Base-by-base conservation (phyloP, 1,284 basidiomycete genomes). In the Austroboletus niveus region DNA sequence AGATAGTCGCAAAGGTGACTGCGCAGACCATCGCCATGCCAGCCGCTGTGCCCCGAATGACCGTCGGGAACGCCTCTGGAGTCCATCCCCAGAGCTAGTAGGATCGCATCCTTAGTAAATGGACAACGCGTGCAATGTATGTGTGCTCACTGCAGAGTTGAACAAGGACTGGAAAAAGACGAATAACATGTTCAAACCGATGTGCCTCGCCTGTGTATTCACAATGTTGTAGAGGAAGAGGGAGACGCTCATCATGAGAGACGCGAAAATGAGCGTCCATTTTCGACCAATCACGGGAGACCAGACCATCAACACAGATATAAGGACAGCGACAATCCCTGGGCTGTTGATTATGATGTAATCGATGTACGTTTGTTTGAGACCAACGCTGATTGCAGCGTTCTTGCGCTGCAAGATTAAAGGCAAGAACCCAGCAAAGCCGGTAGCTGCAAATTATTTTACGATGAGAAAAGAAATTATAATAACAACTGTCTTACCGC, bases 331-430 rank as follows among this genome's bases (percentile, higher is more conserved):
- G 3, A 7, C 48, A 8, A 60, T 39, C 5, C 56, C 57, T 0
- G 58, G 58, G 14, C 45, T 39, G n/a, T 49, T 49, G 6, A 52
- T 11, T 43, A 54, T 60, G 8, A 59, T n/a, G 17, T 59, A 58
- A n/a, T 59, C 59, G 17, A 56, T 5, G 30, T 48, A 60, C 3
- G 50, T 61, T 38, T 57, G 48, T 7, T 48, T 6, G 7, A 61
- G 38, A n/a, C 43, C 31, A 12, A 61, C 46, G 2, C 46, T 4
- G 36, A 59, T 54, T 9, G 54, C 48, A 3, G 30, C 39, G 45
- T 62, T 62, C 39, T 60, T 62, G 29, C 57, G 51, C 11, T 60
- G 53, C 51, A 62, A 44, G 17, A 62, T 60, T 5, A 49, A 27
- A 11, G 57, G 58, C n/a, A 60, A n/a, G 20, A 27, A 62, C 15